Evolutionary conservation across 306 rosid species (phyloP).

Genomic region (Cucurbita pepo): DNA sequence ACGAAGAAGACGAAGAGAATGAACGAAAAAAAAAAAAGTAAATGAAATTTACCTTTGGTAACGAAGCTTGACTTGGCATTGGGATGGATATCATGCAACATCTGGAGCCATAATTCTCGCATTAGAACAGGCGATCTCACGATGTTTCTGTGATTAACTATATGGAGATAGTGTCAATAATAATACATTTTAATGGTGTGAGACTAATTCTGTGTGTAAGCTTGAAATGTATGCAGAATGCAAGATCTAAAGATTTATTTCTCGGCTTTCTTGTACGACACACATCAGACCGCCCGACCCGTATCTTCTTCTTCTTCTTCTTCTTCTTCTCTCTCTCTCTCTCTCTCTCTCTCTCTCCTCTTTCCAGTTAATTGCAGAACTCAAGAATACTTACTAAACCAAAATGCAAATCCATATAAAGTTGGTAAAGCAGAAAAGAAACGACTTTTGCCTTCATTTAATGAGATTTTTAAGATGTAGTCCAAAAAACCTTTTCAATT

Average conservation of each 20-base stretch:
- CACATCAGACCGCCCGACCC: no score
- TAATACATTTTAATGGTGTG: neutral
- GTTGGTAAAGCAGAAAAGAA: neutral
- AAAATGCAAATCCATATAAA: neutral
- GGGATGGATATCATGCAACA: slow-evolving; percentile 93
- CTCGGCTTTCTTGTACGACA: neutral
- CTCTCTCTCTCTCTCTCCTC: neutral
- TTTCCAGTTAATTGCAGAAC: neutral
- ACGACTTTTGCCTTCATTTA: neutral
- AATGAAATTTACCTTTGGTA: slow-evolving; percentile 52
- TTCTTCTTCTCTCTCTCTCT: neutral
- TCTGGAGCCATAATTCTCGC: slow-evolving; percentile 98
- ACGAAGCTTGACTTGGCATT: slow-evolving; percentile 57
- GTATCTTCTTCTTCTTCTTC: neutral
- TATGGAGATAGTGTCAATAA: slow-evolving; percentile 26
- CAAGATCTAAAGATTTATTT: neutral
- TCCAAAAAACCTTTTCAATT: neutral
- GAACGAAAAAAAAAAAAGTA: neutral
- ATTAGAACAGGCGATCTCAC: slow-evolving; percentile 83
- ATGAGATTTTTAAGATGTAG: neutral
- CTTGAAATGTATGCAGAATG: neutral
- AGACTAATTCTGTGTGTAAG: neutral
- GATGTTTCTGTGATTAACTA: slow-evolving; percentile 96
- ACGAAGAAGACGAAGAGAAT: neutral
- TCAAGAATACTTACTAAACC: neutral